Evolutionary conservation across 2,329 filamentous ascomycete species (phyloP).

Genomic region (Fusarium austroafricanum): DNA sequence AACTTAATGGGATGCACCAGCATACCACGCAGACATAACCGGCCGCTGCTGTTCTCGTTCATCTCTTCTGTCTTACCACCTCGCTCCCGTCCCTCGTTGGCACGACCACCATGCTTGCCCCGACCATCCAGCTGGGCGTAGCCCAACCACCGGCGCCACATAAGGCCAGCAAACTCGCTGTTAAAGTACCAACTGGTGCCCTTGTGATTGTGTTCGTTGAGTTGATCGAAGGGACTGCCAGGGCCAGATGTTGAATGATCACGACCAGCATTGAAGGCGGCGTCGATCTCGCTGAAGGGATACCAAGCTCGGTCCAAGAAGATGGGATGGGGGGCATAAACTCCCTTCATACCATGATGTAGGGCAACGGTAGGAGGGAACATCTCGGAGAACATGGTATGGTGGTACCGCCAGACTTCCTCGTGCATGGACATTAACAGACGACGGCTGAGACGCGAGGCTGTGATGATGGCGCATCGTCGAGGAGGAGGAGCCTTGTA

Average conservation of each 20-base stretch:
- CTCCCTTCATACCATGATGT: conserved; percentile 82
- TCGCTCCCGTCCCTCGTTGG: conserved; percentile 59
- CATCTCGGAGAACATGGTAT: conserved; percentile 84
- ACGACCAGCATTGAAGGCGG: conserved; percentile 82
- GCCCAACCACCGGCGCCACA: conserved; percentile 83
- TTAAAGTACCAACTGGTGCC: conserved; percentile 90
- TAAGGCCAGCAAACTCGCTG: conserved; percentile 77
- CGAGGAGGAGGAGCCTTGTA: conserved; percentile 74
- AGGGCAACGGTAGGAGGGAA: conserved; percentile 77
- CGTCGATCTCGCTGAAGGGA: conserved; percentile 72
- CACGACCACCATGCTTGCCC: conserved; percentile 61
- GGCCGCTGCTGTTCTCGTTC: conserved; percentile 61
- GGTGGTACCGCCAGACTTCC: conserved; percentile 74
- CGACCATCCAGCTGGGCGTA: conserved; percentile 66
- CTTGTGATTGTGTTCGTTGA: conserved; percentile 84
- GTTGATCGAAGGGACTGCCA: conserved; percentile 74
- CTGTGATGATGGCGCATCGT: conserved; percentile 77
- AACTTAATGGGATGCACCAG: conserved; percentile 84
- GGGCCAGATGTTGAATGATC: conserved; percentile 73
- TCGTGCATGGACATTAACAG: conserved; percentile 79
- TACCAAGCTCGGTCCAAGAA: conserved; percentile 82
- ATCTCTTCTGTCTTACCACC: conserved; percentile 66
- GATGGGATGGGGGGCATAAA: conserved; percentile 84
- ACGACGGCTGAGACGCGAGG: conserved; percentile 73
- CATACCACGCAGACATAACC: conserved; percentile 84